phyloP scores from a whole-genome alignment of 140 eudicot species.

The Anethum foeniculum region DNA sequence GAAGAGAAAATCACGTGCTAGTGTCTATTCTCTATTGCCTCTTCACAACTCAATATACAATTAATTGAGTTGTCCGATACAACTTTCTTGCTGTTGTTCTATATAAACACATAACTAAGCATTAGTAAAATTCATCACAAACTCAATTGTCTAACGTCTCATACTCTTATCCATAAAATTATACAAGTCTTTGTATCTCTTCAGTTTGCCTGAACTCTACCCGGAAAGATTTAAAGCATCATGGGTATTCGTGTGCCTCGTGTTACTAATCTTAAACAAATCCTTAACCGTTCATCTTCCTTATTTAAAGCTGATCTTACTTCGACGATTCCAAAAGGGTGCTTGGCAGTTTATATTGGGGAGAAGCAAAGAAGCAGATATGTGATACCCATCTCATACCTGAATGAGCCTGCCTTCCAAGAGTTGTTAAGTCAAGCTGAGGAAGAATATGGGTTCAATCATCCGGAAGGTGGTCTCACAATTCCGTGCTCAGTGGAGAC shows the following conservation, averaged over 20 bases:
- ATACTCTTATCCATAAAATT: background rate
- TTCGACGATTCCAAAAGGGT: slow-evolving; percentile 16
- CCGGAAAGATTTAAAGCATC: background rate
- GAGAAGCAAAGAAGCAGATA: slow-evolving; percentile 22
- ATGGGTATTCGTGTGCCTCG: slow-evolving; percentile 5
- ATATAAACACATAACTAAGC: background rate
- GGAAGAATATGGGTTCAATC: slow-evolving; percentile 27
- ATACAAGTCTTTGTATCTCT: background rate
- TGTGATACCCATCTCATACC: slow-evolving; percentile 19
- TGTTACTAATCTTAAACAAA: slow-evolving; percentile 1
- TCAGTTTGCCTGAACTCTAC: background rate
- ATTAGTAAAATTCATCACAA: background rate
- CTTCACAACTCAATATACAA: background rate
- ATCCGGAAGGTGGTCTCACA: slow-evolving; percentile 32
- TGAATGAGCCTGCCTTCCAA: slow-evolving; percentile 17
- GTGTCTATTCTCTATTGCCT: background rate
- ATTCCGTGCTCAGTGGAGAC: slow-evolving; percentile 24
- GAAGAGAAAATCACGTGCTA: background rate
- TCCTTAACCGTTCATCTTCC: slow-evolving; percentile 7
- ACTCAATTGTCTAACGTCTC: background rate
- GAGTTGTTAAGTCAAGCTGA: slow-evolving; percentile 21
- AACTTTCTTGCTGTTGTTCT: background rate
- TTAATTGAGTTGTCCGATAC: background rate
- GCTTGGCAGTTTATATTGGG: slow-evolving; percentile 33
- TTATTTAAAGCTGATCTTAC: background rate